These are phyloP conservation scores for Tolypocladium pustulatum DNA, from an alignment of 2,329 filamentous ascomycete genomes.

Conservation along the genomic window DNA sequence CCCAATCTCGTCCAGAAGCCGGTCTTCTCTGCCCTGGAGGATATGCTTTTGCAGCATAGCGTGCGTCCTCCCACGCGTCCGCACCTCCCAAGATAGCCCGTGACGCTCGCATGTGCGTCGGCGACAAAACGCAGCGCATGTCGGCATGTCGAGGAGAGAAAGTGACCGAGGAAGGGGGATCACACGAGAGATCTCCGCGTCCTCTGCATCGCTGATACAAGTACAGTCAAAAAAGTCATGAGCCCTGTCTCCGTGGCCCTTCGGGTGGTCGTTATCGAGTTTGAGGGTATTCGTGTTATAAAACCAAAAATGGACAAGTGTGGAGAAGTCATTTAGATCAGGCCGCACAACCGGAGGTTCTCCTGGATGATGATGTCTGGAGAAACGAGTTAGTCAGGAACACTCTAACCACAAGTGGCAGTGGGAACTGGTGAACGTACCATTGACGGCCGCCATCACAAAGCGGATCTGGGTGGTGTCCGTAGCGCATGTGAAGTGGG, in stretches of 20 bases:
- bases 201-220: slow-evolving; percentile 16
- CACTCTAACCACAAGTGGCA: neutral
- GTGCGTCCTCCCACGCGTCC: neutral
- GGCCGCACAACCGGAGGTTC: slow-evolving; percentile 90
- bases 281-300: slow-evolving; percentile 32
- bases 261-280: slow-evolving; percentile 28
- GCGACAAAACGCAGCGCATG: neutral
- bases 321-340: slow-evolving; percentile 60
- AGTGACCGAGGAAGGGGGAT: neutral
- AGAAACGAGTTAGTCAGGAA: slow-evolving; percentile 27
- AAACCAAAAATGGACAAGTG: slow-evolving; percentile 12
- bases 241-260: slow-evolving; percentile 27
- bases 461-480: slow-evolving; percentile 98
- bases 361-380: slow-evolving; percentile 99
- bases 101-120: neutral
- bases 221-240: slow-evolving; percentile 23
- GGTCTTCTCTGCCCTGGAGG: neutral
- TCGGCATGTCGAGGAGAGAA: neutral
- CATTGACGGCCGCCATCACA: slow-evolving; percentile 99
- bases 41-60: neutral
- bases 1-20: neutral
- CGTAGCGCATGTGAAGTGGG: slow-evolving; percentile 97
- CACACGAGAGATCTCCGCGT: neutral
- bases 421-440: slow-evolving; percentile 38
- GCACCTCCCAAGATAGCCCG: neutral